Percentiles rank a stretch among this genome's conserved stretches.
Conservation (phyloP, 495 filamentous ascomycete genomes). For the Cudoniella acicularis region DNA sequence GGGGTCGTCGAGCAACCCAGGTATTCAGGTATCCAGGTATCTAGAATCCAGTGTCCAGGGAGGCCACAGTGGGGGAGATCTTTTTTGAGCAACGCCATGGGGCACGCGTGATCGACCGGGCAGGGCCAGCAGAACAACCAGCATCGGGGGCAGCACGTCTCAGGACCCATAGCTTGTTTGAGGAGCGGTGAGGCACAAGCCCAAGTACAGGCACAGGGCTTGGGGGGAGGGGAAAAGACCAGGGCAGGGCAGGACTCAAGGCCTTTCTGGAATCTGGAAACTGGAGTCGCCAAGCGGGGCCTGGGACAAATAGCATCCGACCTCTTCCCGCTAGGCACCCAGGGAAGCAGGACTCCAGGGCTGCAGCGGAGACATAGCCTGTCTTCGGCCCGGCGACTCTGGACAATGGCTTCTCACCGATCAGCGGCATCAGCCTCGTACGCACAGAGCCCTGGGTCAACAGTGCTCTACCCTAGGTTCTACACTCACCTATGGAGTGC, state of each 20-base stretch:
- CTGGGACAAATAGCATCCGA: not conserved
- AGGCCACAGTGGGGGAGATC: not conserved
- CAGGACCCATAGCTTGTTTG: slow-evolving; percentile 25
- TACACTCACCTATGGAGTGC: too few relatives aligned
- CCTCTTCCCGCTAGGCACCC: not conserved
- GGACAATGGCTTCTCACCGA: not conserved
- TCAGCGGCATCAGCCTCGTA: too few relatives aligned
- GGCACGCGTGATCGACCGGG: slow-evolving; percentile 12
- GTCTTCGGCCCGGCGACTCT: not conserved
- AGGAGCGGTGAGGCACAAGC: slow-evolving; percentile 22
- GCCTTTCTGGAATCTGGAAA: slow-evolving; percentile 9
- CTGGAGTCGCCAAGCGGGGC: not conserved
- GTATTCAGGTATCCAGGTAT: too few relatives aligned
- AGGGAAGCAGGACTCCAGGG: not conserved
- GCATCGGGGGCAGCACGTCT: slow-evolving; percentile 11
- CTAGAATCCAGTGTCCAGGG: too few relatives aligned
- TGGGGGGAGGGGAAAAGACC: too few relatives aligned
- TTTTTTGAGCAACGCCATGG: not conserved
- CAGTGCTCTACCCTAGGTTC: too few relatives aligned
- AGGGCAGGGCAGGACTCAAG: not conserved
- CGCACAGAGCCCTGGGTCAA: too few relatives aligned
- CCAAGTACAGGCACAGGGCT: not conserved
- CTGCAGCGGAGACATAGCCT: not conserved
- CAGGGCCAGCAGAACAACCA: slow-evolving; percentile 14
- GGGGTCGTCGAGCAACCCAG: too few relatives aligned